Evolutionary conservation across 306 rosid genomes (phyloP).

Genomic region (Datisca glomerata): DNA sequence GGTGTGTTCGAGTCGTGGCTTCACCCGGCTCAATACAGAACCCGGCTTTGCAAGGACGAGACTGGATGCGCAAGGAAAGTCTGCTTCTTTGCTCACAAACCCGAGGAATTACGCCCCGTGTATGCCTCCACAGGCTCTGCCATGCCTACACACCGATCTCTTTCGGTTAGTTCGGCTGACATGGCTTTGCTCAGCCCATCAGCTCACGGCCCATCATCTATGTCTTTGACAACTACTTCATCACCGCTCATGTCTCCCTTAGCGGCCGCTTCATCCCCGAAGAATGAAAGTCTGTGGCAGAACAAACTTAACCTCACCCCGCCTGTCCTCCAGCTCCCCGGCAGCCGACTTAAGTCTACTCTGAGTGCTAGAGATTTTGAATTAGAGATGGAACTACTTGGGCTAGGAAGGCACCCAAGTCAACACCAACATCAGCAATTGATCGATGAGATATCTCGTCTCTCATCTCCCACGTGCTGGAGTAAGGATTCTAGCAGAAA

Average conservation of each 20-base stretch:
- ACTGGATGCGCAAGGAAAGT: conserved; percentile 81
- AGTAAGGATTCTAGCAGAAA: conserved; percentile 40
- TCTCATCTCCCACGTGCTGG: conserved; percentile 73
- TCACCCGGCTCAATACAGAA: conserved; percentile 94
- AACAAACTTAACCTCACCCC: conserved; percentile 74
- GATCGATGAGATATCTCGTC: conserved; percentile 80
- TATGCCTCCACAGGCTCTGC: conserved; percentile 95
- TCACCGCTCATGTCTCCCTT: conserved; percentile 94
- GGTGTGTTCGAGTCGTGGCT: conserved; percentile 99
- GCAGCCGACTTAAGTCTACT: conserved; percentile 79
- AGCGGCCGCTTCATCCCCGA: conserved; percentile 74
- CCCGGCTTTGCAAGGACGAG: conserved; percentile 97
- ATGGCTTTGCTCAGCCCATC: conserved; percentile 67
- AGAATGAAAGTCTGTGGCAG: conserved; percentile 81
- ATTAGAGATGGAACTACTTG: conserved; percentile 68
- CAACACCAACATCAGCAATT: conserved; percentile 54
- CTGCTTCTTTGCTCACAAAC: conserved; percentile 95
- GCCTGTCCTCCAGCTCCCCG: conserved; percentile 78
- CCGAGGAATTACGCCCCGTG: conserved; percentile 81
- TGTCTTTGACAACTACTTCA: conserved; percentile 61
- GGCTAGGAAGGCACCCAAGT: conserved; percentile 38
- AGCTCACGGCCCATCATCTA: conserved; percentile 61
- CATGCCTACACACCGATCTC: conserved; percentile 89
- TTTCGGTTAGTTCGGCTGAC: conserved; percentile 35
- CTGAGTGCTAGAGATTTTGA: conserved; percentile 79